Base-by-base conservation (phyloP, 2,329 filamentous ascomycete species). In the Fusarium napiforme region DNA sequence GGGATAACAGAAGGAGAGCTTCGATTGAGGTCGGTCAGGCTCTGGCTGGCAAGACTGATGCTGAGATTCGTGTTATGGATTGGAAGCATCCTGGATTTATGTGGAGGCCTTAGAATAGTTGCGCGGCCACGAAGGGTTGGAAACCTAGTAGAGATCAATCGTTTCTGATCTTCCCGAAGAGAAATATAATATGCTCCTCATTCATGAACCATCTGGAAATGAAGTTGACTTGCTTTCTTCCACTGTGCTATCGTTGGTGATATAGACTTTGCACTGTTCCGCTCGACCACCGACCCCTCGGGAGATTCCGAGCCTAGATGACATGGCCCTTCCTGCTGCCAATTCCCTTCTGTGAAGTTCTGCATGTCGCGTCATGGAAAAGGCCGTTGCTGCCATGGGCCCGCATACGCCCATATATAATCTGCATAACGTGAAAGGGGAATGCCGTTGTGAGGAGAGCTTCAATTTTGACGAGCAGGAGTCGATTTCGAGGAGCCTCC, bases 41-140 rank as follows among this genome's bases (percentile, higher is more conserved):
- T 16, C 40, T 69, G 47, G 42, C 47, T 8, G 66, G 66, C 2
- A 45, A 42, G n/a, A 69, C 30, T 18, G 64, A 63, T 8, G 64
- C 60, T 12, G 66, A 69, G n/a, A 55, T 69, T 26, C 57, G 66
- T 10, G 64, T 56, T 26, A 18, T 69, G 43, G 66, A 69, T 36
- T 69, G 66, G 66, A 69, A 69, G 11, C 66, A 69, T 39, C 64
- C 66, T 30, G 66, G 66, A 4, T 69, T 69, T 15, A 55, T 50
- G 49, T 69, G 66, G 66, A 56, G 66, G 47, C 66, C 64, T 9
- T 68, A 68, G 19, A 2, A 19, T 36, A 19, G 1, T 10, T 4
- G 14, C 1, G 12, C 4, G 7, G 5, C 23, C 10, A n/a, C 6
- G 0, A 14, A 4, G 5, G 7, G 18, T 4, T 5, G 7, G 7